Evolutionary conservation across 2,329 filamentous ascomycete species (phyloP), one percentile per base, ranked within the genome.

Genomic region (Fusarium sp.): DNA sequence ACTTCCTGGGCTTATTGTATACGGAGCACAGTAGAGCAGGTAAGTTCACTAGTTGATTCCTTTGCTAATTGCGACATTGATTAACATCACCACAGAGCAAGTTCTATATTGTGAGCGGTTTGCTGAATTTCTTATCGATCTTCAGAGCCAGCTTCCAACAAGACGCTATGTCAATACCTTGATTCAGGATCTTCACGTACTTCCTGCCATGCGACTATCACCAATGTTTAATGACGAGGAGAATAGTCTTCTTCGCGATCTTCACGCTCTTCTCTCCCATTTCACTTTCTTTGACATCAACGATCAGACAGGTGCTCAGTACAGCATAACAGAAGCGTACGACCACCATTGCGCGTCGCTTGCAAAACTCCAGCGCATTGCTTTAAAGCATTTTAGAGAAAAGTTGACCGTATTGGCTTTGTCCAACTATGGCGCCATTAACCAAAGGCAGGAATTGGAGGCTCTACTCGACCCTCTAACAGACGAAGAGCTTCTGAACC

Each of bases 101-200:
- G 78, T 94, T 20, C 81, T 89, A 4, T 99, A 98, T 79, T 97
- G 94, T 77, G 95, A 98, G 79, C 89, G 95, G n/a, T 95, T 98
- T 68, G 81, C 96, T 52, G 96, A 99, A 79, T 91, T 99, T 52
- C 84, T 99, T 48, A 91, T 92, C 10, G 96, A 99, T 77, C 82
- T 99, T 20, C 90, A 97, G 78, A 98, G 95, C 75, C 96, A 99
- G 78, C 84, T 98, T 48, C 96, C 96, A 1, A 99, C 97, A 5
- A 87, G 96, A 72, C 90, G 96, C 79, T 98, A 98, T 78, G 93
- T 97, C 77, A 98, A 98, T 78, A 90, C 93, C 2, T 82, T 99
- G 42, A 80, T 98, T 15, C 90, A 92, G 73, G 95, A 99, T 77
- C 83, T 98, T 45, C 94, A 98, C 77, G 80, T 97, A 22, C 81